These are phyloP conservation scores for Xylariaceae sp. DNA, from an alignment of 2,329 filamentous ascomycete genomes.

Conservation along the genomic window DNA sequence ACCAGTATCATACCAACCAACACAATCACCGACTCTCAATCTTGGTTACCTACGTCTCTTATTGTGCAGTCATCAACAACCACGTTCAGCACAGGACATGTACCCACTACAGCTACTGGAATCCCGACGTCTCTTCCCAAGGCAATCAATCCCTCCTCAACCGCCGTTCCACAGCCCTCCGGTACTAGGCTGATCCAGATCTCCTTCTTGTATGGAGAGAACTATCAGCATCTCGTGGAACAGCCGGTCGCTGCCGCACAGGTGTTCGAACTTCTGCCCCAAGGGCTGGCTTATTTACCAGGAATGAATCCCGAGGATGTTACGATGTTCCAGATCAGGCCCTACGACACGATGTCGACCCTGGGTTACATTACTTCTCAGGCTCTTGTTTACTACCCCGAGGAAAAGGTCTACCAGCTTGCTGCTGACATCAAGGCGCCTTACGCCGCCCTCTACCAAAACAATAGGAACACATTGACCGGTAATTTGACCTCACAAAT, in stretches of 20 bases:
- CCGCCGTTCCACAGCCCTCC: constrained; percentile 50
- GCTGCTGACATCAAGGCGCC: constrained; percentile 68
- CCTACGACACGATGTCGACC: constrained; percentile 67
- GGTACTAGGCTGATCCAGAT: constrained; percentile 76
- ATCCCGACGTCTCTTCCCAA: constrained; percentile 69
- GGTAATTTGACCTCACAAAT: constrained; percentile 75
- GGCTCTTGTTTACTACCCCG: constrained; percentile 73
- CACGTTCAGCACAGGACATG: constrained; percentile 37
- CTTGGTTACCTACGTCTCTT: constrained; percentile 60
- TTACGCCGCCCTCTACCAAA: constrained; percentile 71
- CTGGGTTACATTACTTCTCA: constrained; percentile 80
- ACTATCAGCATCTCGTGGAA: constrained; percentile 78
- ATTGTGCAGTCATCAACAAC: constrained; percentile 49
- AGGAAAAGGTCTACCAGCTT: constrained; percentile 65
- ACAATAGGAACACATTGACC: constrained; percentile 58
- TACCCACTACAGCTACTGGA: constrained; percentile 46
- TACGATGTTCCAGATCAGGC: constrained; percentile 68
- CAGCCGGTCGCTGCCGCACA: constrained; percentile 74
- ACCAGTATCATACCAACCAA: constrained; percentile 44
- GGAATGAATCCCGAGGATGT: constrained; percentile 58
- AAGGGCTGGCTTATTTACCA: constrained; percentile 63
- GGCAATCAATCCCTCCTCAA: constrained; percentile 69
- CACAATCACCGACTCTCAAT: constrained; percentile 42
- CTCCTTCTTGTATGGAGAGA: constrained; percentile 76
- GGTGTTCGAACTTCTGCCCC: constrained; percentile 76